Base-by-base conservation (phyloP, 2,329 filamentous ascomycete genomes). In the Tolypocladium sp. region DNA sequence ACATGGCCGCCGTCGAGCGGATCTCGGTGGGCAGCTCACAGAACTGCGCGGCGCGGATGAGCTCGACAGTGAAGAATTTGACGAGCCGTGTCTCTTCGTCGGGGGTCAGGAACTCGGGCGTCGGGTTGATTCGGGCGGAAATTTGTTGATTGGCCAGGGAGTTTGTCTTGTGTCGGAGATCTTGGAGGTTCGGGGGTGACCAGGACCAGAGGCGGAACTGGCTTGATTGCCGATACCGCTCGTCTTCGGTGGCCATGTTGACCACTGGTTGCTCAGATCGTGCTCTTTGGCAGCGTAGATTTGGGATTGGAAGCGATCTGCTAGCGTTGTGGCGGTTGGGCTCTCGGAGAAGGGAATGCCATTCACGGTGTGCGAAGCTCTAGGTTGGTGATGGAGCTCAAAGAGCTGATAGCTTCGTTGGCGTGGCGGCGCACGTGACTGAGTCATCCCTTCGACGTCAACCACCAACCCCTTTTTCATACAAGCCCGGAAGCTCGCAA, bases 181-280 rank as follows among this genome's bases (percentile, higher is more conserved):
- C 81, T 55, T 82, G 79, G 4, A 99, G 83, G 44, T 87, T 84
- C 3, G 85, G 75, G 3, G 87, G 84, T 0, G 91, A 91, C 75
- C 93, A 97, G 13, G 92, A 96, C 94, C 94, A 99, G 60, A 95
- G 81, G 51, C 90, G 85, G 71, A 86, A 97, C 74, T 99, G 94
- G 54, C 91, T 93, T 0, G 93, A 96, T 57, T 89, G 84, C 38
- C 91, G 87, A 76, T 97, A 99, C 58, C 92, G 82, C 65, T 91
- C 90, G 75, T 99, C 94, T 81, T 99, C 94, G 62, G 86, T 89
- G 9, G 82, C 81, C 84, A 95, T 90, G 62, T 53, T 74, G 55
- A 20, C 41, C 37, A n/a, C 2, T 7, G 30, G 12, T 15, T 12
- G 12, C 20, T 37, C 20, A 4, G 4, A 12, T 2, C 30, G 49